These are phyloP conservation scores for Melanogaster broomeanus DNA, from an alignment of 768 basidiomycete genomes.

Conservation along the genomic window DNA sequence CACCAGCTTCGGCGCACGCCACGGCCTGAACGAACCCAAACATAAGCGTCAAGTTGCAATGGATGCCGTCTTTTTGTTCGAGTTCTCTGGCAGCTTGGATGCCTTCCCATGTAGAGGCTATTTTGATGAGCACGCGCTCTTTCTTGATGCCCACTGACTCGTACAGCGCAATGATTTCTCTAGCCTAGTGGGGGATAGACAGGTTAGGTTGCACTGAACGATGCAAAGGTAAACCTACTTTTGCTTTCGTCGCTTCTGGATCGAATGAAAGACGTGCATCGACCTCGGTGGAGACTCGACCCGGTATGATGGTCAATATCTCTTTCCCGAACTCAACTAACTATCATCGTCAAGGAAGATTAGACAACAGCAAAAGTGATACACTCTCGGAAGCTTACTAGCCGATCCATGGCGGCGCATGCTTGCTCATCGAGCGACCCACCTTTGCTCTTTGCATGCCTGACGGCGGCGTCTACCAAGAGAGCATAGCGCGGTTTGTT, in stretches of 20 bases:
- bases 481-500: slow-evolving; percentile 83
- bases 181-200: slow-evolving; percentile 45
- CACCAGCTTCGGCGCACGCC: slow-evolving; percentile 94
- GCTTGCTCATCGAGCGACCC: slow-evolving; percentile 72
- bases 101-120: slow-evolving; percentile 98
- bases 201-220: not conserved
- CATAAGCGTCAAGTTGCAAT: slow-evolving; percentile 96
- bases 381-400: slow-evolving; percentile 50
- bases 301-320: slow-evolving; percentile 91
- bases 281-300: slow-evolving; percentile 96
- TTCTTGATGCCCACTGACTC: slow-evolving; percentile 84
- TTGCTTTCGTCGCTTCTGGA: slow-evolving; percentile 82
- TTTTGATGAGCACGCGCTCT: slow-evolving; percentile 95
- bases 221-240: slow-evolving; percentile 41
- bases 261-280: slow-evolving; percentile 96
- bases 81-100: slow-evolving; percentile 96
- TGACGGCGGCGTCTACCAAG: slow-evolving; percentile 71
- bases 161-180: slow-evolving; percentile 88
- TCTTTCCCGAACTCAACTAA: slow-evolving; percentile 95
- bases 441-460: slow-evolving; percentile 76
- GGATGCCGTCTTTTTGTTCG: slow-evolving; percentile 85
- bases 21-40: slow-evolving; percentile 98
- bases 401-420: slow-evolving; percentile 78
- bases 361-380: not conserved
- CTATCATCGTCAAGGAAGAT: slow-evolving; percentile 38